Evolutionary conservation across 169 alveolate genomes (phyloP).

Genomic region (Cryptosporidium meleagridis): DNA sequence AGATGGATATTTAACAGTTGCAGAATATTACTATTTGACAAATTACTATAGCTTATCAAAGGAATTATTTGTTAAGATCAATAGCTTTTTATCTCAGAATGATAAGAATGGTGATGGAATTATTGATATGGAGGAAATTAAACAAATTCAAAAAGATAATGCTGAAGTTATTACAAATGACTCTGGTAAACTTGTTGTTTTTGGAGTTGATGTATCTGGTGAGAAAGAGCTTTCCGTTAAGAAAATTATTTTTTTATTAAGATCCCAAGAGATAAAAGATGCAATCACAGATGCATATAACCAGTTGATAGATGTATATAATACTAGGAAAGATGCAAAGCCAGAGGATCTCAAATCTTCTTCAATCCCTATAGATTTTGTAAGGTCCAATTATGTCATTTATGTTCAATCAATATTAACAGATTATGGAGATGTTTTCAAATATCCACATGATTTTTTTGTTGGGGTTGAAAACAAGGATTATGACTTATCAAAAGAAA

Average conservation of each 20-base stretch:
- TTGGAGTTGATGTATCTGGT: slow-evolving; percentile 27
- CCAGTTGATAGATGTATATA: slow-evolving; percentile 48
- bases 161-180: slow-evolving; percentile 10
- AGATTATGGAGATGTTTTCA: slow-evolving; percentile 66
- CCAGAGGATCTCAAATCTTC: not conserved
- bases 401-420: slow-evolving; percentile 47
- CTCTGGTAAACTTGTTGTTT: not conserved
- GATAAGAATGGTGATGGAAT: slow-evolving; percentile 63
- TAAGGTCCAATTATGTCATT: slow-evolving; percentile 28
- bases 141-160: slow-evolving; percentile 14
- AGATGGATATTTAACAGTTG: slow-evolving; percentile 10
- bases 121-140: slow-evolving; percentile 39
- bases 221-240: slow-evolving; percentile 13
- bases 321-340: slow-evolving; percentile 24
- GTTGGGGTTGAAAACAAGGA: slow-evolving; percentile 36
- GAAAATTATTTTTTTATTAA: slow-evolving; percentile 23
- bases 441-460: slow-evolving; percentile 61
- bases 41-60: slow-evolving; percentile 40
- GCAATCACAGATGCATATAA: slow-evolving; percentile 38
- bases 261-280: slow-evolving; percentile 33
- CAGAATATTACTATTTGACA: slow-evolving; percentile 28
- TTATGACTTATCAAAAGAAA: slow-evolving; percentile 24
- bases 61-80: slow-evolving; percentile 24
- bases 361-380: slow-evolving; percentile 40
- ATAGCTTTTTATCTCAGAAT: slow-evolving; percentile 29